These are phyloP conservation scores for Rasamsonia emersonii DNA, from an alignment of 2,329 filamentous ascomycete species.

Conservation along the genomic window DNA sequence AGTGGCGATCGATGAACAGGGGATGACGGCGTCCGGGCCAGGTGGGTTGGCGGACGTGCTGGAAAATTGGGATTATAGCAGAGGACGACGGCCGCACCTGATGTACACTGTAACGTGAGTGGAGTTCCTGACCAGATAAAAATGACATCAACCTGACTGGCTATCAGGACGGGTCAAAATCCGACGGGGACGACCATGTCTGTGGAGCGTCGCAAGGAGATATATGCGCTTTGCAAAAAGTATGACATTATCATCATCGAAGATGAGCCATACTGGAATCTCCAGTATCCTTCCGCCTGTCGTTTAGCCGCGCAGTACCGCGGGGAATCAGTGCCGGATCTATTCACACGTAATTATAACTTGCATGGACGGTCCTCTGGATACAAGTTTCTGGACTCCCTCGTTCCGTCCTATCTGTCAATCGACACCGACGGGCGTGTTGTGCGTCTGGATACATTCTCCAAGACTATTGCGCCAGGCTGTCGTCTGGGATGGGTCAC, in stretches of 20 bases:
- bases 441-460: constrained; percentile 84
- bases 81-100: constrained; percentile 68
- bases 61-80: constrained; percentile 68
- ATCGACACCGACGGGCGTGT: constrained; percentile 81
- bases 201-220: constrained; percentile 61
- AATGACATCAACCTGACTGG: neutral
- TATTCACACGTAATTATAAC: constrained; percentile 32
- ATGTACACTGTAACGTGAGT: constrained; percentile 85
- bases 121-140: neutral
- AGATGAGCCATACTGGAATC: constrained; percentile 93
- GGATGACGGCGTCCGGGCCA: constrained; percentile 65
- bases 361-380: constrained; percentile 49
- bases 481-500: constrained; percentile 89
- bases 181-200: constrained; percentile 71
- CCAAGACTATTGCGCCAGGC: constrained; percentile 84
- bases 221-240: constrained; percentile 71
- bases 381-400: constrained; percentile 70
- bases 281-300: constrained; percentile 73
- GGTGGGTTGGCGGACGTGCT: constrained; percentile 71
- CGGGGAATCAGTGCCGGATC: constrained; percentile 17
- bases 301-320: constrained; percentile 26
- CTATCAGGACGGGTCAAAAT: constrained; percentile 70
- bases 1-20: constrained; percentile 67
- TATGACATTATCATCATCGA: constrained; percentile 89
- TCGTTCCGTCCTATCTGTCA: constrained; percentile 73